Conservation (phyloP, 331 rosid genomes). For the Rhamnella rubrinervis region DNA sequence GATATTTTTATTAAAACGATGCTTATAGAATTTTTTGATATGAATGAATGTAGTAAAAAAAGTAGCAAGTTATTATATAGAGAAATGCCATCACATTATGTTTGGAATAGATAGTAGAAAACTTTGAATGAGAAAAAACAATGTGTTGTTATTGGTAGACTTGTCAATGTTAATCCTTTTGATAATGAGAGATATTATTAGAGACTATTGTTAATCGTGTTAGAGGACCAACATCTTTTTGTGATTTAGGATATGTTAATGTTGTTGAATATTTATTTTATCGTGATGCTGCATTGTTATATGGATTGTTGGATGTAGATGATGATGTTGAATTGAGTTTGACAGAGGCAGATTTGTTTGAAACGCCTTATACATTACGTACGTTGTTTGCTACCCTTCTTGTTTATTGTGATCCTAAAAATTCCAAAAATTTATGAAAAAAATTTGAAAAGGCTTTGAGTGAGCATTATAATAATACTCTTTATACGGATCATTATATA, state of each 20-base stretch:
- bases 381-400: conserved; percentile 4
- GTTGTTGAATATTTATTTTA: no score
- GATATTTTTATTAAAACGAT: no score
- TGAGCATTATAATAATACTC: no score
- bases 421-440: no score
- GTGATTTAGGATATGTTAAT: not conserved
- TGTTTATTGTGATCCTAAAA: not conserved
- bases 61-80: no score
- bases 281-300: no score
- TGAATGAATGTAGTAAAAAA: not conserved
- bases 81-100: not conserved
- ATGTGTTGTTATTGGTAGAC: not conserved
- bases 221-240: not conserved
- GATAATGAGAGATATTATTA: not conserved
- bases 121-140: no score
- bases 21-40: no score
- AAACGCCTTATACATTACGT: no score
- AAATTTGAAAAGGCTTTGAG: no score
- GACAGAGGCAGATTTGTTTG: not conserved
- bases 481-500: no score
- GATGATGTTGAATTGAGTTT: not conserved
- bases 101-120: not conserved
- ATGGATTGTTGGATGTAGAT: no score
- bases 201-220: not conserved
- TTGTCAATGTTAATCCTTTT: not conserved